These are phyloP conservation scores for Russula foetens DNA, from an alignment of 768 basidiomycete species.

Conservation along the genomic window DNA sequence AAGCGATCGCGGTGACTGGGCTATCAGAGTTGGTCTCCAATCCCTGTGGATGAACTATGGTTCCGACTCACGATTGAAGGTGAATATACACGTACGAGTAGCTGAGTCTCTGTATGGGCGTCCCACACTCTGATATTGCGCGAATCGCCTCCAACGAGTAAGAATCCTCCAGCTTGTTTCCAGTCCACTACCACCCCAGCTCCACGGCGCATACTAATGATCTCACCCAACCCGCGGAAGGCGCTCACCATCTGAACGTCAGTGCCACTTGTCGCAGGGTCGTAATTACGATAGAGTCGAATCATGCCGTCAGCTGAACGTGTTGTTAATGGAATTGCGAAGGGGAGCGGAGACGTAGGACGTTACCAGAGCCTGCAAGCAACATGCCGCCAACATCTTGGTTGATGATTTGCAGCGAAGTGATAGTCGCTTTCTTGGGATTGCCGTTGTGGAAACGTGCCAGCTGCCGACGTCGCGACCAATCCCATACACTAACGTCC, in stretches of 20 bases:
- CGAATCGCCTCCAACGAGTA: constrained; percentile 90
- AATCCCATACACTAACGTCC: constrained; percentile 78
- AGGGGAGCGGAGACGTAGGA: not conserved
- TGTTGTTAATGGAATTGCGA: not conserved
- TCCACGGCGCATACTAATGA: constrained; percentile 66
- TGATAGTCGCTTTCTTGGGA: constrained; percentile 71
- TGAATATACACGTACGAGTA: constrained; percentile 43
- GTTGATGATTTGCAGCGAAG: constrained; percentile 87
- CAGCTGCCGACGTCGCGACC: constrained; percentile 72
- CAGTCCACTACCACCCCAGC: constrained; percentile 86
- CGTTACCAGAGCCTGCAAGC: constrained; percentile 70
- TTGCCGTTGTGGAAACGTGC: constrained; percentile 89
- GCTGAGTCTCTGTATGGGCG: constrained; percentile 76
- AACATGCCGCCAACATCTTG: constrained; percentile 91
- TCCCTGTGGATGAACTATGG: constrained; percentile 44
- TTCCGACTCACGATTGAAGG: not conserved
- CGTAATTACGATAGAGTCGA: constrained; percentile 89
- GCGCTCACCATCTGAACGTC: constrained; percentile 89
- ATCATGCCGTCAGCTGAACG: constrained; percentile 80
- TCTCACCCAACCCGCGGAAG: constrained; percentile 81
- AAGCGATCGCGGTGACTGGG: constrained; percentile 77
- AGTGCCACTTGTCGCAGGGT: constrained; percentile 57
- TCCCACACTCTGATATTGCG: constrained; percentile 91
- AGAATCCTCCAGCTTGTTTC: constrained; percentile 79
- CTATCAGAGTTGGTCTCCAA: constrained; percentile 85